phyloP scores from a whole-genome alignment of 305 asterid genomes.

The Fraxinus platypoda region DNA sequence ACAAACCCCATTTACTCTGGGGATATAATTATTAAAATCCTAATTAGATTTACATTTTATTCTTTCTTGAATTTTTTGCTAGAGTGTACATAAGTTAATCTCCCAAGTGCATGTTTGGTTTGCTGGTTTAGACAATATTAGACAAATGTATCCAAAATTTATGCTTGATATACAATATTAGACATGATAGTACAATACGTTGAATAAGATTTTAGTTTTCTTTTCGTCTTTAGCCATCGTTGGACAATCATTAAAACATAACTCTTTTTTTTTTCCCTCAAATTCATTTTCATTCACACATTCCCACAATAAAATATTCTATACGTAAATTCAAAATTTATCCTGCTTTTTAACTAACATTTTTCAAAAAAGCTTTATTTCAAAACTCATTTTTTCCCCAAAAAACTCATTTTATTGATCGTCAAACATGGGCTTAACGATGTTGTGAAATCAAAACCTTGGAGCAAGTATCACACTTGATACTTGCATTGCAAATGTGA shows the following conservation, averaged over 20 bases:
- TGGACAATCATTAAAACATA: too few species aligned
- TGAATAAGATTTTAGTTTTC: neutral
- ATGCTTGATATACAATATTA: too few species aligned
- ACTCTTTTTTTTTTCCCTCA: too few species aligned
- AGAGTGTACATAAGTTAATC: neutral
- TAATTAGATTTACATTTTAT: neutral
- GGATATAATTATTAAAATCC: neutral
- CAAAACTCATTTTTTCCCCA: too few species aligned
- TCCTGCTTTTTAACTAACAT: too few species aligned
- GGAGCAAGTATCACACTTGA: constrained; percentile 42
- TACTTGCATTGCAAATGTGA: constrained; percentile 41
- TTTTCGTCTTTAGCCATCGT: neutral
- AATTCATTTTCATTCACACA: too few species aligned
- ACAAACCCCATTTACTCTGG: neutral
- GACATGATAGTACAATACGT: neutral
- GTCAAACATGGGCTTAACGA: neutral
- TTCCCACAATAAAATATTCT: too few species aligned
- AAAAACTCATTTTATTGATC: too few species aligned
- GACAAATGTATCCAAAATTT: neutral
- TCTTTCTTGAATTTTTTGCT: neutral
- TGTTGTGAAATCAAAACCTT: constrained; percentile 42
- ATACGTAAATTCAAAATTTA: too few species aligned
- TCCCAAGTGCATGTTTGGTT: neutral
- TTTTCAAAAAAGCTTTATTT: too few species aligned
- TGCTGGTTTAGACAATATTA: neutral